These are phyloP conservation scores for Boletellus sp. DNA, from an alignment of 768 basidiomycete genomes.

Conservation along the genomic window DNA sequence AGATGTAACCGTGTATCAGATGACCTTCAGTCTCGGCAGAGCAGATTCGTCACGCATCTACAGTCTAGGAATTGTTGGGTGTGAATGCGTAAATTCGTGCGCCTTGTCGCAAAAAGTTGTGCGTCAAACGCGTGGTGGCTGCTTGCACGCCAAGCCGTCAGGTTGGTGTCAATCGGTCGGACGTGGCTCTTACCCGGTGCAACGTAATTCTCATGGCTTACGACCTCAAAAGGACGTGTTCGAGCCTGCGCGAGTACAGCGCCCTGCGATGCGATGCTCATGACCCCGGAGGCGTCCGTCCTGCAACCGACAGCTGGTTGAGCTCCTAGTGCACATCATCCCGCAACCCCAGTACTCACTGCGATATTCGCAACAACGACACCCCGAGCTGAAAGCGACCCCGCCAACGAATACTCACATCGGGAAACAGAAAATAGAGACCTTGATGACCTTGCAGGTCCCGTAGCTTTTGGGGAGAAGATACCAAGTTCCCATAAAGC, in stretches of 20 bases:
- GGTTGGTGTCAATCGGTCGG: constrained; percentile 12
- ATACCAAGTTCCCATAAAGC: constrained; percentile 83
- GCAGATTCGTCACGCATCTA: constrained; percentile 18
- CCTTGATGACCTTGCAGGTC: constrained; percentile 78
- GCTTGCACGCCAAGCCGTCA: constrained; percentile 14
- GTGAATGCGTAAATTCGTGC: constrained; percentile 54
- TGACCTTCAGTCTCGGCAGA: constrained; percentile 1
- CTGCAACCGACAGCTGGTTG: constrained; percentile 30
- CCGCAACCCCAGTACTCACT: constrained; percentile 46
- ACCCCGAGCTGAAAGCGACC: constrained; percentile 76
- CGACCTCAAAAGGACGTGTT: constrained; percentile 76
- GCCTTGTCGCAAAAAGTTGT: constrained; percentile 55
- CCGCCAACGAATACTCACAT: constrained; percentile 78
- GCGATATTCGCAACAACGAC: constrained; percentile 68
- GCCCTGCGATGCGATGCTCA: constrained; percentile 55
- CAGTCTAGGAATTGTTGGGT: constrained; percentile 33
- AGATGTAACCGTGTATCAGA: constrained; percentile 11
- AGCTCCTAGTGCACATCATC: constrained; percentile 5
- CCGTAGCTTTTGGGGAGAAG: constrained; percentile 73
- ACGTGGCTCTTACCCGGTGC: constrained; percentile 63
- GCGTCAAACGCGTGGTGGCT: constrained; percentile 51
- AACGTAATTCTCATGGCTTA: constrained; percentile 66
- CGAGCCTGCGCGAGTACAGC: constrained; percentile 65
- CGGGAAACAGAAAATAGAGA: constrained; percentile 88
- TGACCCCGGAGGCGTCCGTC: constrained; percentile 48